These are phyloP conservation scores for Thuidium tamariscinum DNA, from an alignment of 225 moss, liverwort and hornwort genomes.

Conservation along the genomic window DNA sequence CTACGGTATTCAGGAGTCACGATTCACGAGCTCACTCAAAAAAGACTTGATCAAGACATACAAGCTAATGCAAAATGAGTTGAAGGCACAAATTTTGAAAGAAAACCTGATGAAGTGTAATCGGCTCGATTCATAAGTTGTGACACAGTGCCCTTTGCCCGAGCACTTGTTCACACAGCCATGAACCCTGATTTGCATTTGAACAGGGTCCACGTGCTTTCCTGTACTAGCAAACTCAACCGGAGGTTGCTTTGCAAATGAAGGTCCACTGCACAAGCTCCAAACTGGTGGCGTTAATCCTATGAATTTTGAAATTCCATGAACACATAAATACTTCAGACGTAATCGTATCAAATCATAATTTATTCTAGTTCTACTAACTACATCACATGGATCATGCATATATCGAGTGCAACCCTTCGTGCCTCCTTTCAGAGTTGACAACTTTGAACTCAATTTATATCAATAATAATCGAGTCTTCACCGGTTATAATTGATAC, in stretches of 20 bases:
- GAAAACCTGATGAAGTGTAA: conserved; percentile 67
- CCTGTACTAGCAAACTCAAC: background rate
- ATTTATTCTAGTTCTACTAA: background rate
- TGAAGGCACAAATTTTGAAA: background rate
- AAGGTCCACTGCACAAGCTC: background rate
- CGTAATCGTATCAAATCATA: background rate
- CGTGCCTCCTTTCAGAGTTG: background rate
- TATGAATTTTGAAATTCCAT: background rate
- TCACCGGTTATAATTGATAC: background rate
- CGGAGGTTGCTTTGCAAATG: background rate
- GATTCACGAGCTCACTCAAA: background rate
- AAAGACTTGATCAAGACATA: background rate
- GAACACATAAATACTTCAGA: background rate
- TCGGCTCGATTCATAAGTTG: conserved; percentile 60
- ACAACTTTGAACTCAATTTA: background rate
- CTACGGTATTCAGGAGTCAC: background rate
- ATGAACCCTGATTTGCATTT: conserved; percentile 52
- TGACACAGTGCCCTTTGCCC: conserved; percentile 58
- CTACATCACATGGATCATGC: too few species aligned
- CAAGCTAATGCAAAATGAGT: background rate
- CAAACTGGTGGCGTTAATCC: background rate
- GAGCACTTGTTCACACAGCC: conserved; percentile 74
- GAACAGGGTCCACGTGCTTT: background rate
- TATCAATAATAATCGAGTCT: background rate
- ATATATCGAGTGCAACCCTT: background rate